Conservation (phyloP, 2,329 filamentous ascomycete genomes). For the Beauveria sp. region DNA sequence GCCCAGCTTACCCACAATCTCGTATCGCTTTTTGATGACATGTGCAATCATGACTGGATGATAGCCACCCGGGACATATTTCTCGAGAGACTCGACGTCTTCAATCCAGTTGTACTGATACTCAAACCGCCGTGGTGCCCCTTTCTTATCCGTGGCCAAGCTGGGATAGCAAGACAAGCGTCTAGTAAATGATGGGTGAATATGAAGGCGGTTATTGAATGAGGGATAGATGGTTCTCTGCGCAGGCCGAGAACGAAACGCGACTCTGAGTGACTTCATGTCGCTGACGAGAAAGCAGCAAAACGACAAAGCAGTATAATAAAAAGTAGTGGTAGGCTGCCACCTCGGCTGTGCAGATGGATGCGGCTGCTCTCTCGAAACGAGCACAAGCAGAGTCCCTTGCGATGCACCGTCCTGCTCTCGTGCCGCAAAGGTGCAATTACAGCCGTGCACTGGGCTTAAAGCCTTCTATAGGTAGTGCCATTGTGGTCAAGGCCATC, state of each 20-base stretch:
- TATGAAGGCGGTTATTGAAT: not conserved
- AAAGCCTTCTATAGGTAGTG: too few relatives aligned
- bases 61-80: not conserved
- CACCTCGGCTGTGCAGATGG: too few relatives aligned
- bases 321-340: too few relatives aligned
- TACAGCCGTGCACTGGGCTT: too few relatives aligned
- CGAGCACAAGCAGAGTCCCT: too few relatives aligned
- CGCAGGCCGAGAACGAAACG: not conserved
- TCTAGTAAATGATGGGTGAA: not conserved
- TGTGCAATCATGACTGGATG: slow-evolving; percentile 1
- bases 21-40: slow-evolving; percentile 21
- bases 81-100: slow-evolving; percentile 1
- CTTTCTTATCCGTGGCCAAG: not conserved
- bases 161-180: not conserved
- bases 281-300: not conserved
- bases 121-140: not conserved
- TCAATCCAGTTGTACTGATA: slow-evolving; percentile 8
- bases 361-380: too few relatives aligned
- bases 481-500: too few relatives aligned
- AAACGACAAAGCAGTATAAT: not conserved
- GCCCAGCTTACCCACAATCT: slow-evolving; percentile 30
- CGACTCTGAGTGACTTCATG: not conserved
- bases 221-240: not conserved
- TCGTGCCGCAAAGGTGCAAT: too few relatives aligned
- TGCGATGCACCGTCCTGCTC: too few relatives aligned